phyloP scores from a whole-genome alignment of 371 early-diverging fungal species.

The Syncephalastrum racemosum region DNA sequence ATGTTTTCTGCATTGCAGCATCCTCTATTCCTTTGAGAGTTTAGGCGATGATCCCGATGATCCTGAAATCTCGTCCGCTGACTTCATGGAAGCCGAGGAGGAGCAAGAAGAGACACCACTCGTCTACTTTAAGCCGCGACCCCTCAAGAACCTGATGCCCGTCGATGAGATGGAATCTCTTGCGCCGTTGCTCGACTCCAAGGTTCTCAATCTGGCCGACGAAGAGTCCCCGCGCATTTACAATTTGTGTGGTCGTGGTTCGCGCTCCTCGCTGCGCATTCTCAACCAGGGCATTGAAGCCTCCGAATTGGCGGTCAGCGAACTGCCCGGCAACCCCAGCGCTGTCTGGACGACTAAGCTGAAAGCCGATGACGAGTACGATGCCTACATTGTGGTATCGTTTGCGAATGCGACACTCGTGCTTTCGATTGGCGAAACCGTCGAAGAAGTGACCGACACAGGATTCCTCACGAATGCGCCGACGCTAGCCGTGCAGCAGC shows the following conservation, averaged over 20 bases:
- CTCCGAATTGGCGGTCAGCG: conserved; percentile 87
- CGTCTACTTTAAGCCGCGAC: conserved; percentile 80
- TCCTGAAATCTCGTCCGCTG: conserved; percentile 71
- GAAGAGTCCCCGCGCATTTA: conserved; percentile 96
- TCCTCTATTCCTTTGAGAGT: conserved; percentile 89
- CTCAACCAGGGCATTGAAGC: conserved; percentile 93
- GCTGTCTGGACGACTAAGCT: conserved; percentile 94
- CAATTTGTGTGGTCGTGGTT: conserved; percentile 83
- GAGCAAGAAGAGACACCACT: conserved; percentile 44
- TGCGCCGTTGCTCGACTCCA: conserved; percentile 74
- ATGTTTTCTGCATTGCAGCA: conserved; percentile 37
- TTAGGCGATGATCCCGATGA: conserved; percentile 90
- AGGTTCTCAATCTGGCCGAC: conserved; percentile 82
- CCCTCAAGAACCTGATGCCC: conserved; percentile 77
- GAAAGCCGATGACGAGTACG: conserved; percentile 63
- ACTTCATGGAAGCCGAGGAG: conserved; percentile 63
- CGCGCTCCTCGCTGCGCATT: conserved; percentile 81
- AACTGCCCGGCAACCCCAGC: conserved; percentile 91
- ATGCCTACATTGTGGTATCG: conserved; percentile 90
- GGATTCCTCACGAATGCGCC: conserved; percentile 81
- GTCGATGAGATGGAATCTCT: conserved; percentile 90
- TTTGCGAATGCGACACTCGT: conserved; percentile 94
- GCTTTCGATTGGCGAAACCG: conserved; percentile 91
- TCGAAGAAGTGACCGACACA: conserved; percentile 92
- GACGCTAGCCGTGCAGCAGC: conserved; percentile 81